Evolutionary conservation across 139 green algal genomes (phyloP), one percentile per base, ranked within the genome.

Genomic region (Chlamydomonas applanata): DNA sequence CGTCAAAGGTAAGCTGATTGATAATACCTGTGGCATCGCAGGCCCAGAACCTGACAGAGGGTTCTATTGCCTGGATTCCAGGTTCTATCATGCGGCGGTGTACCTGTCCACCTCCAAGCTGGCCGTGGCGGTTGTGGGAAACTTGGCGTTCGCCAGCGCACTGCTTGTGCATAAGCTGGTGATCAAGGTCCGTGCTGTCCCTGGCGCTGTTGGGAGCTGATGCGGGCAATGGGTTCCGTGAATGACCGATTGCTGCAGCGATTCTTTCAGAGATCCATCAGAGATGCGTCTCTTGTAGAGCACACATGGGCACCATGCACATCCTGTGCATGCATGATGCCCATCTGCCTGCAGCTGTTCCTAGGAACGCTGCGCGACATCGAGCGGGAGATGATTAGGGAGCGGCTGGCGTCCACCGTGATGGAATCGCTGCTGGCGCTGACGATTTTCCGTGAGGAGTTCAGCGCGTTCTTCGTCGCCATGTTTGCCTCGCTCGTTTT

Each of bases 391-490:
- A 86, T 94, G 0, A 87, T 99, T 24, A 89, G 94, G 57, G 95
- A 99, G 71, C 87, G 94, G 2, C 52, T 90, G 0, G 79, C 68
- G 72, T 86, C 82, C 24, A 92, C 95, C 0, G 83, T 98, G 36
- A 98, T 99, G 90, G 96, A 99, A 86, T 97, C 92, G 0, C 95
- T 94, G 69, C 85, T 99, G 32, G 96, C 96, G 0, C 95, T 99
- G 82, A 99, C 96, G 2, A 98, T 99, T 22, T 99, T 99, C 77
- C 75, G 95, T 0, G 89, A 97, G 46, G 93, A 94, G 72, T 96
- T 97, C 62, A 91, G 73, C 30, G 35, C 60, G 0, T 82, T 79
- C 22, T 97, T 98, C 69, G 80, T 98, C 14, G 88, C 85, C 34
- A 94, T 97, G 90, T 99, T 99, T 77, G 88, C 91, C 0, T 77